These are phyloP conservation scores for Staphylotrichum tortipilum DNA, from an alignment of 495 filamentous ascomycete species.

Conservation along the genomic window DNA sequence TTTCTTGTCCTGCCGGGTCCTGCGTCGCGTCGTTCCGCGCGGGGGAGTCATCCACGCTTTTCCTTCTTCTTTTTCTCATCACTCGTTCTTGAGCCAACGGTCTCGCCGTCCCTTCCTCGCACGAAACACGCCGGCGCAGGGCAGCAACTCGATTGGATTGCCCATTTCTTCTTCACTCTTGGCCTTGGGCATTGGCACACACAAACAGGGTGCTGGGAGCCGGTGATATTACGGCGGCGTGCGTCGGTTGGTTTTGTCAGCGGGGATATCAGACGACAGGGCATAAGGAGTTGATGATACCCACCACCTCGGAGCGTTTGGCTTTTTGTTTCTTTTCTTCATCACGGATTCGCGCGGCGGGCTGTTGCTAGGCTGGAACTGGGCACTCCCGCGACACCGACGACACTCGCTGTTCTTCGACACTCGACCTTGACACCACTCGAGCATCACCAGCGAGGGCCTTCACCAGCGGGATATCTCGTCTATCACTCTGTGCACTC, in stretches of 20 bases:
- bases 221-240: not conserved
- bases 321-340: not conserved
- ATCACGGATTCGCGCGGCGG: too few species aligned
- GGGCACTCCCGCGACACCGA: too few species aligned
- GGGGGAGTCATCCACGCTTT: not conserved
- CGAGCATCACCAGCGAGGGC: too few species aligned
- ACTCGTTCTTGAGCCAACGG: not conserved
- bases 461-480: too few species aligned
- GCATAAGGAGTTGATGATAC: slow-evolving; percentile 6
- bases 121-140: not conserved
- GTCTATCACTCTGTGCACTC: too few species aligned
- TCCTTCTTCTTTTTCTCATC: not conserved
- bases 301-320: not conserved
- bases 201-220: slow-evolving; percentile 2
- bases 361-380: too few species aligned
- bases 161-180: not conserved
- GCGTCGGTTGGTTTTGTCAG: not conserved
- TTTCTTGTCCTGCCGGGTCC: not conserved
- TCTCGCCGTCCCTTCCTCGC: not conserved
- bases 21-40: slow-evolving; percentile 2
- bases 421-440: too few species aligned
- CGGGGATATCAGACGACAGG: not conserved
- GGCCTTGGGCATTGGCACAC: not conserved
- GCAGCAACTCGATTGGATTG: not conserved
- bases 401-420: too few species aligned